These are phyloP conservation scores for Colletotrichum liaoningense DNA, from an alignment of 2,329 filamentous ascomycete genomes.

Conservation along the genomic window DNA sequence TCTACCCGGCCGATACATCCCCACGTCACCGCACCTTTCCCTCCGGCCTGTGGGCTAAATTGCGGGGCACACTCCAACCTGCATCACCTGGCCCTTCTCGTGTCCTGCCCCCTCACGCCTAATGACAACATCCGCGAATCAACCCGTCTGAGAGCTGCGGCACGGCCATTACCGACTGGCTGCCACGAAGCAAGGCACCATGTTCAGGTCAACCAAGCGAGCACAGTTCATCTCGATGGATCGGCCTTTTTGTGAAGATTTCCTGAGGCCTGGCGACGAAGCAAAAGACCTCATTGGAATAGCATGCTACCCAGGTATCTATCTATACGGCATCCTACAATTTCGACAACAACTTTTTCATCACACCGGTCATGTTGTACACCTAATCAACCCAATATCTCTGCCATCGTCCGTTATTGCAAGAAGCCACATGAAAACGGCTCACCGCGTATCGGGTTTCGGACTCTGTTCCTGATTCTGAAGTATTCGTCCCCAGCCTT, in stretches of 20 bases:
- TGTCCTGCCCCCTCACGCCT: constrained; percentile 26
- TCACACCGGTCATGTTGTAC: background rate
- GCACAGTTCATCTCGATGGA: background rate
- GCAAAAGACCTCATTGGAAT: background rate
- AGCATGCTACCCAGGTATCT: background rate
- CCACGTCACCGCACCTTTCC: constrained; percentile 34
- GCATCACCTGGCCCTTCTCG: constrained; percentile 29
- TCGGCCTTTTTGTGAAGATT: background rate
- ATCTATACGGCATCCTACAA: background rate
- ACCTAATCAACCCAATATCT: background rate
- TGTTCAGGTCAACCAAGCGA: background rate
- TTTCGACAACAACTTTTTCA: background rate
- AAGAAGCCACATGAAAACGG: background rate
- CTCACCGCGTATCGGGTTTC: background rate
- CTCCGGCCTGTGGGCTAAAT: constrained; percentile 31
- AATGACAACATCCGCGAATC: constrained; percentile 26
- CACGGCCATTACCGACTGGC: constrained; percentile 14
- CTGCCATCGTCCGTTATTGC: background rate
- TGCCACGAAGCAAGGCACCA: constrained; percentile 5
- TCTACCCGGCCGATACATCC: constrained; percentile 17
- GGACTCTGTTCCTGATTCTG: background rate
- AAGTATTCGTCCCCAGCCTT: constrained; percentile 14
- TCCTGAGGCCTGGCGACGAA: background rate
- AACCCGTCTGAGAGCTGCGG: constrained; percentile 10
- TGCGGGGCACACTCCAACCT: constrained; percentile 28